Percentiles rank a stretch among this genome's conserved stretches.
Conservation (phyloP, 371 early-diverging fungal genomes). For the Apophysomyces elegans region DNA sequence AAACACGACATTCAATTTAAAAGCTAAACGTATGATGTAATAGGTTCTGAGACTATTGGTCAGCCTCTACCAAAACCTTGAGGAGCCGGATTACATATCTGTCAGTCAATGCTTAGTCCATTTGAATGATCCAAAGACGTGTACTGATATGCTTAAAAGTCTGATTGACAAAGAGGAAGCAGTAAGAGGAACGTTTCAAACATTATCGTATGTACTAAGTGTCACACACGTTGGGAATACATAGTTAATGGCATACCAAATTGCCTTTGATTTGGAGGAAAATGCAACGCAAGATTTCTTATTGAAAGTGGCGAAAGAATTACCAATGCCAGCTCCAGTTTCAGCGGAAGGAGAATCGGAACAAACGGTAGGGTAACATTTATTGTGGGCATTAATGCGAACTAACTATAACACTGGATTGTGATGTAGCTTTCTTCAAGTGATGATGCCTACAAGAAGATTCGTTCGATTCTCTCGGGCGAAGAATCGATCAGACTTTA, state of each 20-base stretch:
- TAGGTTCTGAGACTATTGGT: slow-evolving; percentile 83
- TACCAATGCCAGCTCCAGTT: slow-evolving; percentile 48
- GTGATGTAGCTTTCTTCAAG: background rate
- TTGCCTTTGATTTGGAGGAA: slow-evolving; percentile 96
- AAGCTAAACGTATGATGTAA: background rate
- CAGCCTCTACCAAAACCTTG: slow-evolving; percentile 75
- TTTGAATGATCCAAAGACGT: slow-evolving; percentile 76
- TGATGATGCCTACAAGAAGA: slow-evolving; percentile 37
- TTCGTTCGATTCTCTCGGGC: slow-evolving; percentile 85
- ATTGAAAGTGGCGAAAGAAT: slow-evolving; percentile 66
- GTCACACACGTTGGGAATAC: slow-evolving; percentile 21
- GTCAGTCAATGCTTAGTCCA: slow-evolving; percentile 92
- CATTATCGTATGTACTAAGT: no score
- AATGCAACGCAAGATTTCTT: slow-evolving; percentile 95
- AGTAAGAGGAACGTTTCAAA: slow-evolving; percentile 33
- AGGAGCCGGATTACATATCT: slow-evolving; percentile 88
- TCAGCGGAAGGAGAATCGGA: slow-evolving; percentile 35
- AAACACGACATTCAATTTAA: background rate
- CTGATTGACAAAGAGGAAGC: slow-evolving; percentile 64
- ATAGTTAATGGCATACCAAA: slow-evolving; percentile 88
- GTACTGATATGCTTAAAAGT: slow-evolving; percentile 73
- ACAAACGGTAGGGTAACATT: slow-evolving; percentile 46
- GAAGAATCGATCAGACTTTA: slow-evolving; percentile 87
- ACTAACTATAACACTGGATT: background rate
- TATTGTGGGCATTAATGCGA: background rate